Conservation (phyloP, 2,329 filamentous ascomycete genomes). For the Scorias spongiosa region DNA sequence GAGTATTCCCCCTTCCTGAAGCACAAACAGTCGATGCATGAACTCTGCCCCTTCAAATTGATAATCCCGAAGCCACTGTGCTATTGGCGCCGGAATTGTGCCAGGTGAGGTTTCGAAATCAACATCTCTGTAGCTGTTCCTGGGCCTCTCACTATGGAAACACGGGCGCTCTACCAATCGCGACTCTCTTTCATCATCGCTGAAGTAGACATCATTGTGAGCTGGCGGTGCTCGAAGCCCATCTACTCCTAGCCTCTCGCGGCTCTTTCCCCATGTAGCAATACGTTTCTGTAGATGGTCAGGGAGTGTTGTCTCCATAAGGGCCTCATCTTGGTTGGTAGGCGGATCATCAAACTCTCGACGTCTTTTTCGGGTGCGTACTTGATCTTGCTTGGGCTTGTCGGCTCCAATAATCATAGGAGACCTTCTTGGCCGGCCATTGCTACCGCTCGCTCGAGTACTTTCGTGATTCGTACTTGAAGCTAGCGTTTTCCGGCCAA, state of each 20-base stretch:
- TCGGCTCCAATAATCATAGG: too few species aligned
- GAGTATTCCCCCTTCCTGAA: conserved; percentile 77
- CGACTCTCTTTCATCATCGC: conserved; percentile 49
- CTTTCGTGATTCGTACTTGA: too few species aligned
- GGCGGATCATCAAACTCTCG: too few species aligned
- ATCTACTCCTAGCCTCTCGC: conserved; percentile 44
- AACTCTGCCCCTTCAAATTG: conserved; percentile 77
- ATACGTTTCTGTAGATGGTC: conserved; percentile 59
- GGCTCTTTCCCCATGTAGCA: conserved; percentile 49
- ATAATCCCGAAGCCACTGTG: conserved; percentile 83
- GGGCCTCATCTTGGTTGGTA: conserved; percentile 35
- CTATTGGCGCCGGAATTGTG: conserved; percentile 72
- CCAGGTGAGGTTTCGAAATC: conserved; percentile 60
- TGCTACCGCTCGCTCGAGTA: too few species aligned
- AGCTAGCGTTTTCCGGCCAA: too few species aligned
- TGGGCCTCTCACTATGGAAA: conserved; percentile 48
- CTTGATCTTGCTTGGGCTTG: too few species aligned
- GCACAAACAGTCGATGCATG: conserved; percentile 76
- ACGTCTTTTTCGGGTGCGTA: too few species aligned
- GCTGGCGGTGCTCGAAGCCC: conserved; percentile 64
- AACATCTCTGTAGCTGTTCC: conserved; percentile 57
- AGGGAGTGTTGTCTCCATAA: conserved; percentile 48
- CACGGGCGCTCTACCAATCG: conserved; percentile 53
- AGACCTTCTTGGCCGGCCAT: too few species aligned
- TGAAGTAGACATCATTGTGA: conserved; percentile 62